Evolutionary conservation across 352 stramenopile genomes (phyloP), one percentile per base, ranked within the genome.

Genomic region (Pythium grandisporangium): DNA sequence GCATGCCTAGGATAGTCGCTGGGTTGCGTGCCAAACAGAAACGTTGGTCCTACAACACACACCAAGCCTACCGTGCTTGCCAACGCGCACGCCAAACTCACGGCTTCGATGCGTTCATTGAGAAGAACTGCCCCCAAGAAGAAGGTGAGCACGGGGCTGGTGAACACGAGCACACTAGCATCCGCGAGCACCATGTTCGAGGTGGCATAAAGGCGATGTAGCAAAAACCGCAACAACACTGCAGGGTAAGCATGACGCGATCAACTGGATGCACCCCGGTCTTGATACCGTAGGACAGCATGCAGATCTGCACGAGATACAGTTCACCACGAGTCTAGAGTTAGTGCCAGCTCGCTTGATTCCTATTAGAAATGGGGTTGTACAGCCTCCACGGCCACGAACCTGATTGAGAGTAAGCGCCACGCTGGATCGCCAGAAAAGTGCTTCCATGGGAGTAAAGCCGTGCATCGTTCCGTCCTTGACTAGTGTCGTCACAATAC

Each of bases 351-450:
- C n/a, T n/a, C n/a, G n/a, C 40, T 16, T 33, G 14, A 17, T 5
- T 26, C 25, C 36, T 14, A 42, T 3, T 30, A 21, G 33, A 51
- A 17, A 27, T 33, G 14, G n/a, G 12, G 25, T 12, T 11, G 23
- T 7, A 27, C 13, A 21, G 14, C 44, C 20, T 12, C 2, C 2
- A 16, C 1, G 6, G 20, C 22, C 13, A 55, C 46, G 13, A 53
- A 69, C 59, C 14, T 48, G 37, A 30, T 80, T 84, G 41, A 81
- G 50, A 10, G 61, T 20, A 50, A 65, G 74, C 3, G 66, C 67
- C 26, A 76, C 51, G 21, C 23, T 32, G 2, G 66, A 78, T 25
- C 66, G 58, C 70, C 70, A 83, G 34, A 80, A 58, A n/a, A 83
- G 59, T 25, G 65, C 61, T 43, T 83, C 61, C 61, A 76, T 70